Percentiles rank a stretch among this genome's conserved stretches.
Conservation (phyloP, 257 asterid genomes). For the Solanum chiquidenum region DNA sequence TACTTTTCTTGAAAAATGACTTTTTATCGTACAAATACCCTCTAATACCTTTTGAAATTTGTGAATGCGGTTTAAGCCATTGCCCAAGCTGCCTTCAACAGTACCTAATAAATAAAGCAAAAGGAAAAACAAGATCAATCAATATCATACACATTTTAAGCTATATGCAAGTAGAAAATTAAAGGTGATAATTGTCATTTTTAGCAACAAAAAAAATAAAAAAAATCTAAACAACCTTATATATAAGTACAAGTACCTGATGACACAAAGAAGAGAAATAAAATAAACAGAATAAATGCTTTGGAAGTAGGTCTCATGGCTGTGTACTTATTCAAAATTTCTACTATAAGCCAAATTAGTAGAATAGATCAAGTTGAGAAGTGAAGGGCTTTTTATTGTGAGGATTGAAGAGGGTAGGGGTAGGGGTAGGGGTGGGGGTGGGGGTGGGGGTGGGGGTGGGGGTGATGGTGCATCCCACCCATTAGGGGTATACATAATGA, state of each 20-base stretch:
- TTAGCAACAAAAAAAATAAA: background rate
- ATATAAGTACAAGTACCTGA: slow-evolving; percentile 25
- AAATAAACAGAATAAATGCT: slow-evolving; percentile 14
- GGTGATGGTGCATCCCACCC: slow-evolving; percentile 36
- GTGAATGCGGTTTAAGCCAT: slow-evolving; percentile 10
- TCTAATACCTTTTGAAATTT: slow-evolving; percentile 39
- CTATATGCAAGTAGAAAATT: background rate
- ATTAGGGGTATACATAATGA: slow-evolving; percentile 25
- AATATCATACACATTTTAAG: background rate
- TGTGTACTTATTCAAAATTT: background rate
- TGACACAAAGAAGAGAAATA: slow-evolving; percentile 27
- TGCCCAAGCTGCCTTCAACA: slow-evolving; percentile 12
- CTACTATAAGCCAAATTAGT: background rate
- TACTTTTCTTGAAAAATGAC: background rate
- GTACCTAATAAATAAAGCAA: slow-evolving; percentile 13
- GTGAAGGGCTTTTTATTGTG: slow-evolving; percentile 25
- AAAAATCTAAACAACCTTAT: background rate
- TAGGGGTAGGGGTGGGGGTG: background rate
- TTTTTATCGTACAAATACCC: background rate
- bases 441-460: slow-evolving; percentile 9
- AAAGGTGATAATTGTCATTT: background rate
- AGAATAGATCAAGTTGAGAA: background rate
- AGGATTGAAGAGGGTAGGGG: slow-evolving; percentile 4
- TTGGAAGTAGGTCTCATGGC: slow-evolving; percentile 28
- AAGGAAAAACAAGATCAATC: background rate